Percentiles rank a stretch among this genome's conserved stretches.
Conservation (phyloP, 2,329 filamentous ascomycete genomes). For the Cordyceps militaris region DNA sequence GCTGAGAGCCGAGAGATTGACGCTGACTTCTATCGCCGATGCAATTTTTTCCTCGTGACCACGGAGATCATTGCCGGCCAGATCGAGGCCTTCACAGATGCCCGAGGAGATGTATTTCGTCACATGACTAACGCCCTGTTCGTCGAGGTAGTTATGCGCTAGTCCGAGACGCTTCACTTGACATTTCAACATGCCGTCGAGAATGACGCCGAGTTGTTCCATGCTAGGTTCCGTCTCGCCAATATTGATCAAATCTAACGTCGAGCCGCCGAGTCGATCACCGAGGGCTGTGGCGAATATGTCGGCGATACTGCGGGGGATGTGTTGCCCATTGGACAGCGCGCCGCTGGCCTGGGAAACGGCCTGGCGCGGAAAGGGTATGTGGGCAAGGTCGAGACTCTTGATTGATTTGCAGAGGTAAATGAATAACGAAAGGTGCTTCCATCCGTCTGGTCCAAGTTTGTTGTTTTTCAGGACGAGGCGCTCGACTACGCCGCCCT, state of each 20-base stretch:
- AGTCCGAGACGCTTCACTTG: constrained; percentile 74
- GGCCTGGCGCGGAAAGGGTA: constrained; percentile 59
- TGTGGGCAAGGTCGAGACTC: constrained; percentile 77
- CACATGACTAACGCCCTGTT: constrained; percentile 67
- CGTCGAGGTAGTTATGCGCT: constrained; percentile 72
- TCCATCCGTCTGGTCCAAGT: constrained; percentile 83
- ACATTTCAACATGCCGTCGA: constrained; percentile 76
- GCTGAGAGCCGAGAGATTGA: constrained; percentile 71
- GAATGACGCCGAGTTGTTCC: constrained; percentile 63
- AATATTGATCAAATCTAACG: constrained; percentile 75
- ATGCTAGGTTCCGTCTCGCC: constrained; percentile 69
- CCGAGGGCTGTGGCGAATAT: constrained; percentile 69
- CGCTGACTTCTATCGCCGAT: constrained; percentile 42
- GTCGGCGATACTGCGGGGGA: constrained; percentile 38
- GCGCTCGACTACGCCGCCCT: constrained; percentile 74
- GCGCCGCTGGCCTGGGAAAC: constrained; percentile 23
- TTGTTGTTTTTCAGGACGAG: constrained; percentile 89
- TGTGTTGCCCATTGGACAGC: constrained; percentile 28
- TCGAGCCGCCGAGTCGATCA: constrained; percentile 66
- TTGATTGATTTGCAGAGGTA: constrained; percentile 85
- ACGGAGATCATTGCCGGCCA: constrained; percentile 73
- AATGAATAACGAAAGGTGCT: constrained; percentile 79
- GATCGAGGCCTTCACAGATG: constrained; percentile 78
- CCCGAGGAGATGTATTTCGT: constrained; percentile 68
- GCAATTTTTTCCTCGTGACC: constrained; percentile 49